phyloP scores from a whole-genome alignment of 225 moss, liverwort and hornwort species.

The Pseudisothecium myosuroides region DNA sequence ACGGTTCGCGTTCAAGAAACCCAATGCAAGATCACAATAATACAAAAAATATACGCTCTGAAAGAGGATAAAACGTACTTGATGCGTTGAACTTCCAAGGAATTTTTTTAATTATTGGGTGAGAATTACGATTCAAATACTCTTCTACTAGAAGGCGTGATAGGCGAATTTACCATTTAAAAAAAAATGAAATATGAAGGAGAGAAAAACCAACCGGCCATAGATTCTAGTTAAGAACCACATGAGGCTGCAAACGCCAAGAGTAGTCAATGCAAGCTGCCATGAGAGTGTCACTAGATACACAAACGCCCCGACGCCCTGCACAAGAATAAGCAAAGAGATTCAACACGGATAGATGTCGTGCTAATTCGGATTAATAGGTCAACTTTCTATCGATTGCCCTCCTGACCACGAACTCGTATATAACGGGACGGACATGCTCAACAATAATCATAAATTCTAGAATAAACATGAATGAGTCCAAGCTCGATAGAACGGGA shows the following conservation, averaged over 20 bases:
- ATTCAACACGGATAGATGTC: not conserved
- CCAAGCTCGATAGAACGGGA: not conserved
- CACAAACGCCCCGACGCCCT: constrained; percentile 79
- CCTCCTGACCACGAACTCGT: not conserved
- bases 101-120: no score
- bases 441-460: not conserved
- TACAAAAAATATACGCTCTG: not conserved
- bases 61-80: not conserved
- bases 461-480: not conserved
- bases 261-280: constrained; percentile 85
- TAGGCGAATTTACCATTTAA: not conserved
- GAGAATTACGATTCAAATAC: not conserved
- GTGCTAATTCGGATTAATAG: not conserved
- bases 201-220: constrained; percentile 54
- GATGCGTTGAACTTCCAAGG: not conserved
- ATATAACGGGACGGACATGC: not conserved
- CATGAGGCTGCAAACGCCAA: constrained; percentile 73
- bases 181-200: not conserved
- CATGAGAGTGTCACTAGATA: constrained; percentile 85
- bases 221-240: constrained; percentile 77
- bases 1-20: not conserved
- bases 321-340: not conserved
- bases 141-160: not conserved
- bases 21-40: not conserved
- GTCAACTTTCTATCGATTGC: not conserved